These are phyloP conservation scores for Sapria himalayana DNA, from an alignment of 345 rosid species.

Conservation along the genomic window DNA sequence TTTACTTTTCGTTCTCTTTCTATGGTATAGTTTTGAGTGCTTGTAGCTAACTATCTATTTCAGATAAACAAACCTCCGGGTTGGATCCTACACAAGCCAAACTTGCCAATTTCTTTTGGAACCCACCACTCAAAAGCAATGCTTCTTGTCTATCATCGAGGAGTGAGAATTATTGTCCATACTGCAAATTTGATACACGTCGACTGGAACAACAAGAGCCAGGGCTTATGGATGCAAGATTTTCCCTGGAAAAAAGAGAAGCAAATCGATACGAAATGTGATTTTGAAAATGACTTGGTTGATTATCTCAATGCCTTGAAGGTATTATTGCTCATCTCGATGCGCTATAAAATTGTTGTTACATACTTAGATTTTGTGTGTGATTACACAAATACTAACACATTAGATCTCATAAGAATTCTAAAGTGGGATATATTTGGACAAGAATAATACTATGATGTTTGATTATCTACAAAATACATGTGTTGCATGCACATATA, in stretches of 20 bases:
- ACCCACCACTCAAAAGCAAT: slow-evolving; percentile 94
- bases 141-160: slow-evolving; percentile 62
- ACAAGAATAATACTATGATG: too few relatives aligned
- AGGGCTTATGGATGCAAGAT: slow-evolving; percentile 99
- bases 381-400: too few relatives aligned
- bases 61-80: slow-evolving; percentile 59
- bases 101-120: slow-evolving; percentile 67
- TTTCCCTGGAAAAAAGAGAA: slow-evolving; percentile 82
- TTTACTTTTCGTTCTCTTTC: too few relatives aligned
- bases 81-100: slow-evolving; percentile 88
- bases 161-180: slow-evolving; percentile 71
- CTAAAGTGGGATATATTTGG: too few relatives aligned
- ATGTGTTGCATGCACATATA: neutral
- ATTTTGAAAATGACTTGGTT: slow-evolving; percentile 60
- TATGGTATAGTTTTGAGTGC: too few relatives aligned
- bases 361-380: neutral
- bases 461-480: too few relatives aligned
- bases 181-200: slow-evolving; percentile 77
- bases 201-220: slow-evolving; percentile 95
- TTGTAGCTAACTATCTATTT: too few relatives aligned
- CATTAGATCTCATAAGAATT: too few relatives aligned
- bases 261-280: slow-evolving; percentile 23
- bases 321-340: too few relatives aligned
- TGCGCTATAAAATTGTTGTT: too few relatives aligned
- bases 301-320: slow-evolving; percentile 71